These are phyloP conservation scores for Boechera stricta DNA, from an alignment of 345 rosid species.

Conservation along the genomic window DNA sequence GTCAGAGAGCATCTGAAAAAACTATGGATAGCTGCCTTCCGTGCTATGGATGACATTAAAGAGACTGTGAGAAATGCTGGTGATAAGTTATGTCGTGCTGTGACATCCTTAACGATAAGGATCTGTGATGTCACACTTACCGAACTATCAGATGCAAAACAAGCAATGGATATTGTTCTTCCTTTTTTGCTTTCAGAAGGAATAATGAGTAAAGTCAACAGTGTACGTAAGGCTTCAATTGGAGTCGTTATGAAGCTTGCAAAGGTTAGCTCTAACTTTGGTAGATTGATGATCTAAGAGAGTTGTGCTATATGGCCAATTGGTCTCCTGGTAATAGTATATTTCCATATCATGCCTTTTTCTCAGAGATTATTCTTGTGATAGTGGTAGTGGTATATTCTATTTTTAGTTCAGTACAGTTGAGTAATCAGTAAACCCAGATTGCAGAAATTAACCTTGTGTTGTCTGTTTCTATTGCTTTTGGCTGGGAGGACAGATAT, in stretches of 20 bases:
- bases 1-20: constrained; percentile 77
- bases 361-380: constrained; percentile 15
- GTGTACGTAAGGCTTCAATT: constrained; percentile 87
- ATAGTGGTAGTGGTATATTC: background rate
- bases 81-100: constrained; percentile 78
- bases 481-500: constrained; percentile 23
- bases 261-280: constrained; percentile 60
- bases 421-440: constrained; percentile 15
- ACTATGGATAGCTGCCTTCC: constrained; percentile 83
- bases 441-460: constrained; percentile 15
- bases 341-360: constrained; percentile 22
- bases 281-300: constrained; percentile 27
- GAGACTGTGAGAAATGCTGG: constrained; percentile 98
- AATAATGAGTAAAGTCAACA: constrained; percentile 86
- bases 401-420: background rate
- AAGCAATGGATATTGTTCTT: constrained; percentile 80
- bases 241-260: constrained; percentile 97
- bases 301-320: constrained; percentile 16
- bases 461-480: constrained; percentile 3
- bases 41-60: constrained; percentile 99
- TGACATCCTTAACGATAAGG: constrained; percentile 82
- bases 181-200: constrained; percentile 92
- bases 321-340: constrained; percentile 17
- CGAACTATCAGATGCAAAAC: constrained; percentile 71
- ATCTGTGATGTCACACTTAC: constrained; percentile 90